A percentile compares a stretch with the other conserved stretches of the same genome.
phyloP scores from a whole-genome alignment of 805 yeast species.

The Candida palmyrensis region DNA sequence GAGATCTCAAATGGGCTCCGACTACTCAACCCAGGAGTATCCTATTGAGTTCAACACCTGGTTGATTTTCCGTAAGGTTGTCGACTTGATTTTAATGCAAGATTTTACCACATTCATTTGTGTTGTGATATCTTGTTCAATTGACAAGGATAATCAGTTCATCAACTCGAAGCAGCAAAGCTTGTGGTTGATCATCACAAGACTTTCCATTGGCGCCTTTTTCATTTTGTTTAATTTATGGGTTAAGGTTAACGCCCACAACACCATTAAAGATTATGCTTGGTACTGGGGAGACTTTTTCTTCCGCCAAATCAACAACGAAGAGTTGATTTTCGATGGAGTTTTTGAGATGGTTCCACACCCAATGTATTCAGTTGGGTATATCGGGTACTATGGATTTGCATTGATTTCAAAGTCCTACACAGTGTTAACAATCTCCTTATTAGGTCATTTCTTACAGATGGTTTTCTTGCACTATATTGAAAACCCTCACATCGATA shows the following conservation, averaged over 20 bases:
- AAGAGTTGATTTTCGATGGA: slow-evolving; percentile 77
- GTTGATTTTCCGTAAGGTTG: slow-evolving; percentile 73
- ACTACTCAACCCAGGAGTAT: slow-evolving; percentile 21
- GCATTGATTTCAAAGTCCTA: slow-evolving; percentile 74
- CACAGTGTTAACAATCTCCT: slow-evolving; percentile 60
- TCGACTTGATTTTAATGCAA: slow-evolving; percentile 78
- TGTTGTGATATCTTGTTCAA: slow-evolving; percentile 48
- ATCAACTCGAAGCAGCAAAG: slow-evolving; percentile 32
- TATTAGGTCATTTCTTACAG: slow-evolving; percentile 72
- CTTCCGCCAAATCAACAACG: slow-evolving; percentile 60
- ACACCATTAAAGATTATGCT: slow-evolving; percentile 84
- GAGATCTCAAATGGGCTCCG: slow-evolving; percentile 33
- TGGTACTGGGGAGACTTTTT: slow-evolving; percentile 97
- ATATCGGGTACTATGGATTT: slow-evolving; percentile 81
- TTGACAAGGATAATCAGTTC: slow-evolving; percentile 32
- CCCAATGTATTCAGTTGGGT: slow-evolving; percentile 90
- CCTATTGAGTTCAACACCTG: slow-evolving; percentile 82
- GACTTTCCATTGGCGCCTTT: slow-evolving; percentile 54
- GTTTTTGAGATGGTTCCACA: slow-evolving; percentile 88
- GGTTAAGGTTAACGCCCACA: slow-evolving; percentile 85
- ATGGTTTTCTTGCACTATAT: slow-evolving; percentile 69
- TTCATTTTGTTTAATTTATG: slow-evolving; percentile 71
- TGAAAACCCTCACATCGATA: slow-evolving; percentile 84
- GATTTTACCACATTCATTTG: slow-evolving; percentile 75
- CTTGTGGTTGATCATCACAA: slow-evolving; percentile 38